Conservation (phyloP, 2,329 filamentous ascomycete species). For the Byssochlamys sp. region DNA sequence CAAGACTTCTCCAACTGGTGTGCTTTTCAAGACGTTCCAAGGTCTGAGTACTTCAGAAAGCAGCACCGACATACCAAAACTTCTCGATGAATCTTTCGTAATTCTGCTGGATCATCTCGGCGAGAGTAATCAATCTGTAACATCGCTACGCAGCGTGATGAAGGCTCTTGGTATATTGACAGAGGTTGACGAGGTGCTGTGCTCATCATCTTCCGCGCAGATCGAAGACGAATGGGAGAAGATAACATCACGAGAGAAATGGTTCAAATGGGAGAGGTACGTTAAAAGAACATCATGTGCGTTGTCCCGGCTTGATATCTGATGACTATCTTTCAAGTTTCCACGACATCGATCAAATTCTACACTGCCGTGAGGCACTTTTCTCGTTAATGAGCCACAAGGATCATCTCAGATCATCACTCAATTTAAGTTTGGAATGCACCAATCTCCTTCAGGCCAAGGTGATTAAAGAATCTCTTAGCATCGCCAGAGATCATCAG, state of each 20-base stretch:
- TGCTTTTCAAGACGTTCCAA: conserved; percentile 72
- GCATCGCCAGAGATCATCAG: conserved; percentile 67
- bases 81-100: conserved; percentile 54
- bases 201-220: conserved; percentile 49
- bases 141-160: conserved; percentile 49
- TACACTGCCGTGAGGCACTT: conserved; percentile 74
- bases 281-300: conserved; percentile 17
- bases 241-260: conserved; percentile 58
- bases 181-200: conserved; percentile 70
- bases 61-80: conserved; percentile 42
- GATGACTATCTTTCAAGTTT: conserved; percentile 23
- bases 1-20: conserved; percentile 55
- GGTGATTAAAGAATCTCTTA: conserved; percentile 64
- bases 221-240: conserved; percentile 52
- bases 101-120: conserved; percentile 35
- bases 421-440: conserved; percentile 53
- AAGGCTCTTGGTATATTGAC: conserved; percentile 60
- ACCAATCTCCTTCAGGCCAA: conserved; percentile 65
- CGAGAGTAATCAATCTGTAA: conserved; percentile 26
- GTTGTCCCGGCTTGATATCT: neutral
- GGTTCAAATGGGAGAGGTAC: conserved; percentile 76
- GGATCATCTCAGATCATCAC: conserved; percentile 49
- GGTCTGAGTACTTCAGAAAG: conserved; percentile 60
- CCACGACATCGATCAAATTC: conserved; percentile 62
- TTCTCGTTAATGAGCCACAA: conserved; percentile 70